Base-by-base conservation (phyloP, 352 stramenopile genomes). In the Pythium biforme region DNA sequence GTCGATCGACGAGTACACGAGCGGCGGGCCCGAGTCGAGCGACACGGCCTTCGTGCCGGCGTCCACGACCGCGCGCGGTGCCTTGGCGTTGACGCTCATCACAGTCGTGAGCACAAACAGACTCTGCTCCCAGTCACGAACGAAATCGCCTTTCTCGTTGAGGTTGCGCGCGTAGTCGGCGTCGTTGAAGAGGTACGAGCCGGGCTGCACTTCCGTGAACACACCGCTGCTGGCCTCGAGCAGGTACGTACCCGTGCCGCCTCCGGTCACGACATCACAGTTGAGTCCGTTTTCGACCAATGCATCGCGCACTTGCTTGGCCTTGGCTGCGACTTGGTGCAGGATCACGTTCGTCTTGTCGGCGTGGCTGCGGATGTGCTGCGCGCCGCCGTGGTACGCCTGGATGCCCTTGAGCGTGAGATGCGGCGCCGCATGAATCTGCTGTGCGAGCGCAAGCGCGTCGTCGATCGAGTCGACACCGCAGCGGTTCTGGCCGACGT, bases 171-270 rank as follows among this genome's bases (percentile, higher is more conserved):
- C 68, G 55, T 93, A 92, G 67, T 92, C 80, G 25, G 73, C 78
- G 64, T 93, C 84, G 62, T 87, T 89, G 66, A 93, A 88, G 23
- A 89, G 62, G 64, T 88, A 93, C 51, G 79, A 90, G 3, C 84
- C 84, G 0, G 84, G 84, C 68, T 93, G 82, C 50, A 93, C 75
- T 55, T 93, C 84, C 0, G 78, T 91, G 54, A 90, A 92, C 19
- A 89, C 72, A 22, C 76, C 79, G 46, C 72, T 88, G 17, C 66
- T 64, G 0, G 76, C 77, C 51, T 93, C 84, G 12, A 89, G 52
- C 43, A 81, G 41, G 41, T 88, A 91, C 37, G 78, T 92, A 2
- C 82, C 84, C 0, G 82, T 92, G 14, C 82, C 83, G 41, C 79
- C 83, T 17, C 83, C 83, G 7, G 83, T 92, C 33, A 91, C 73